Evolutionary conservation across 805 yeast species (phyloP), one percentile per base, ranked within the genome.

Genomic region (Myxozyma sirexii): DNA sequence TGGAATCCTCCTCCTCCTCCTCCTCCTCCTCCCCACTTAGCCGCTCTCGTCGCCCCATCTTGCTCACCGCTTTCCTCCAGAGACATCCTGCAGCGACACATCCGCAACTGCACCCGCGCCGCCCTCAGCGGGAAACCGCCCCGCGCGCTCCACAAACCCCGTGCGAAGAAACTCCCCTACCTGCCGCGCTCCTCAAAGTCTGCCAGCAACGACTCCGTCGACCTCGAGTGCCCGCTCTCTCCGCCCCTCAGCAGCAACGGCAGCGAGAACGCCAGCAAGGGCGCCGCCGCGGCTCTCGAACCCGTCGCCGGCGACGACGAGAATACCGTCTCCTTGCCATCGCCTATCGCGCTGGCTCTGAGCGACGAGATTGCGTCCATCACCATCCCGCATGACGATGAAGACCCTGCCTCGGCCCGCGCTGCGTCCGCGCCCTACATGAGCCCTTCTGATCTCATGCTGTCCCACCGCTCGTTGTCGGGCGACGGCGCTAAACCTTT

Each of bases 241-340:
- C 53, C 53, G 7, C 53, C 53, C 13, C 53, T 48, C 13, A 48
- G 53, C 43, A 48, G 43, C 33, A 48, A 48, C 15, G 53, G 53
- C 31, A 48, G 53, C 21, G 53, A 48, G 33, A 48, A 35, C 23
- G 42, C 53, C 12, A 15, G 33, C n/a, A 37, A 26, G 4, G 53
- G 53, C 2, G 53, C 53, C 7, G 53, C 53, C n/a, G 42, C 42
- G 10, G 43, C 53, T 4, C 43, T 48, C 12, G 43, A 17, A 13
- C 44, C 42, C 13, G 39, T n/a, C 27, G n/a, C n/a, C n/a, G 10
- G 23, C 50, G 39, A 46, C 39, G 38, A 29, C 50, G 50, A 46
- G 15, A 17, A 6, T 10, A 24, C 12, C 15, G 6, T 19, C 15
- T 46, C 35, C 39, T 23, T 48, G 43, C 43, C 53, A 13, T 48